Conservation (phyloP, 1,284 basidiomycete species). For the Thecaphora thlaspeos region DNA sequence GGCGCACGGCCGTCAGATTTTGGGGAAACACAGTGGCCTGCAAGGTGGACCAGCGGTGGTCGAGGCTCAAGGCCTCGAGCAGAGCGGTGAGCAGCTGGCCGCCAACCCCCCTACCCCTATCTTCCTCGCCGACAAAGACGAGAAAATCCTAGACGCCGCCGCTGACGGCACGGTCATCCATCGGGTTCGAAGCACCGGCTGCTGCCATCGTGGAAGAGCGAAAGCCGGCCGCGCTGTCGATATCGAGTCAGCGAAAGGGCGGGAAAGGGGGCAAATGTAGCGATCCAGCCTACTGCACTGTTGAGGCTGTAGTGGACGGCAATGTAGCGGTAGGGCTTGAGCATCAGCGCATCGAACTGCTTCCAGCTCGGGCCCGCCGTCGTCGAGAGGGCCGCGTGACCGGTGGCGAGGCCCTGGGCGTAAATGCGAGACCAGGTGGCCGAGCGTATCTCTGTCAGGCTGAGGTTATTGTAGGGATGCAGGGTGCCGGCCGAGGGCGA, state of each 20-base stretch:
- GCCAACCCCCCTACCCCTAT: conserved; percentile 14
- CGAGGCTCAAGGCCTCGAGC: conserved; percentile 7
- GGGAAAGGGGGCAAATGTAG: conserved; percentile 15
- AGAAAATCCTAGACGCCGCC: conserved; percentile 14
- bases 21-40: conserved; percentile 25
- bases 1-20: conserved; percentile 7
- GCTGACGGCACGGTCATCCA: too few relatives aligned
- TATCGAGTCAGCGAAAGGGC: neutral
- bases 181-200: conserved; percentile 3
- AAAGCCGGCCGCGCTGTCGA: neutral
- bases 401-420: conserved; percentile 12
- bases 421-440: conserved; percentile 33
- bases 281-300: conserved; percentile 25
- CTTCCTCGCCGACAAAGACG: conserved; percentile 23
- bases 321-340: conserved; percentile 25
- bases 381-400: conserved; percentile 22
- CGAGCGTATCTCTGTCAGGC: conserved; percentile 31
- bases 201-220: neutral
- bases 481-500: too few relatives aligned
- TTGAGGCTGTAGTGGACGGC: conserved; percentile 24
- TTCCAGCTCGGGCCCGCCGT: conserved; percentile 19
- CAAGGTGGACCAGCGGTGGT: conserved; percentile 12
- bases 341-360: conserved; percentile 26
- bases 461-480: conserved; percentile 8
- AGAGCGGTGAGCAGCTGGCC: conserved; percentile 13